phyloP scores from a whole-genome alignment of 1,284 basidiomycete genomes.

The Golubevia pallescens region DNA sequence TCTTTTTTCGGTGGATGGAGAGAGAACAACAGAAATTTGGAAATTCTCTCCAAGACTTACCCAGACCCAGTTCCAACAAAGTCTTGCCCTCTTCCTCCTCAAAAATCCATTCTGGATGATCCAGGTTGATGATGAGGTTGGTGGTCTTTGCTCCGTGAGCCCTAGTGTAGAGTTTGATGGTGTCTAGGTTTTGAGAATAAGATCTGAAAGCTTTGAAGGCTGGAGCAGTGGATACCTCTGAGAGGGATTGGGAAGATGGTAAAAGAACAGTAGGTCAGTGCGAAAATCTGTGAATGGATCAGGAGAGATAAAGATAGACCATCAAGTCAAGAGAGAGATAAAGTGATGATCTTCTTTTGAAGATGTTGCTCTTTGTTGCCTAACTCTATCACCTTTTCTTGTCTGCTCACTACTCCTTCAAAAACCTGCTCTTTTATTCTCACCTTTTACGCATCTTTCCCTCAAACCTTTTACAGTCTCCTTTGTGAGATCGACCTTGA shows the following conservation, averaged over 20 bases:
- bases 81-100: constrained; percentile 14
- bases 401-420: no score
- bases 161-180: constrained; percentile 88
- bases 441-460: constrained; percentile 21
- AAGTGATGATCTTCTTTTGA: no score
- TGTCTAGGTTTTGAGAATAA: constrained; percentile 69
- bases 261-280: no score
- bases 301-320: no score
- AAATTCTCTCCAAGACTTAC: constrained; percentile 12
- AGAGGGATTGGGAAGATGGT: no score
- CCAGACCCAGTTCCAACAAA: constrained; percentile 11
- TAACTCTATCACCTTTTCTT: no score
- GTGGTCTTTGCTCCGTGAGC: constrained; percentile 86
- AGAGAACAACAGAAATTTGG: not conserved
- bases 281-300: no score
- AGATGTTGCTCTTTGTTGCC: no score
- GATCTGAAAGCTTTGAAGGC: constrained; percentile 44
- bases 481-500: constrained; percentile 45
- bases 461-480: constrained; percentile 32
- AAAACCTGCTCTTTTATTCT: no score
- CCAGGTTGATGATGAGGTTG: constrained; percentile 62
- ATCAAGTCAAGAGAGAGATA: no score
- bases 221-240: constrained; percentile 31
- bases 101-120: constrained; percentile 56
- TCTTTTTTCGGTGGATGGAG: not conserved